Evolutionary conservation across 2,329 filamentous ascomycete genomes (phyloP).

Genomic region (Colletotrichum sp.): DNA sequence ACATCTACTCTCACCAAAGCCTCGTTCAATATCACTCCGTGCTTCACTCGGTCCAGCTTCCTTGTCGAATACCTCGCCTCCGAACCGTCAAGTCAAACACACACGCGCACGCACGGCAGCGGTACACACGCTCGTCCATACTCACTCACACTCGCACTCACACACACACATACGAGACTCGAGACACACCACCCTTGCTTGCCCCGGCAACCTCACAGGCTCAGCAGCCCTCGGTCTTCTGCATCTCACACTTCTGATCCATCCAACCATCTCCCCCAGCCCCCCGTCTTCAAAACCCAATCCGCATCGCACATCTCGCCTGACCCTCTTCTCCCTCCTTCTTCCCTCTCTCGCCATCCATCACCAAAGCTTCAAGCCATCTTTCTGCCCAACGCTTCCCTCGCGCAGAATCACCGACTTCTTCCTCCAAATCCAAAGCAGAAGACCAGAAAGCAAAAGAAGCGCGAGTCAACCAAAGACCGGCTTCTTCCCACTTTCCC

Average conservation of each 20-base stretch:
- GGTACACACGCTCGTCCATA: neutral
- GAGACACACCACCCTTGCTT: constrained; percentile 17
- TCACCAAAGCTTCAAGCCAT: constrained; percentile 20
- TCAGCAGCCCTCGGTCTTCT: constrained; percentile 4
- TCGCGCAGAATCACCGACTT: neutral
- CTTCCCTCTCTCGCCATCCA: constrained; percentile 20
- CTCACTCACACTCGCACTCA: neutral
- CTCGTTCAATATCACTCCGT: neutral
- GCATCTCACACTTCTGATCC: constrained; percentile 7
- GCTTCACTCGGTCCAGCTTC: neutral
- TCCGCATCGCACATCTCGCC: constrained; percentile 23
- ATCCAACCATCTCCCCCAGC: constrained; percentile 20
- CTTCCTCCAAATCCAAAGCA: constrained; percentile 22
- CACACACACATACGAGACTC: neutral
- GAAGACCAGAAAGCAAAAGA: constrained; percentile 22
- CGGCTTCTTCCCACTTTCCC: constrained; percentile 37
- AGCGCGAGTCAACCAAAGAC: constrained; percentile 21
- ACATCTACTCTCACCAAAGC: neutral
- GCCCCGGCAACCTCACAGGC: constrained; percentile 19
- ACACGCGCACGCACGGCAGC: neutral
- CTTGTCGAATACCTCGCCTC: neutral
- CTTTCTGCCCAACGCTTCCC: neutral
- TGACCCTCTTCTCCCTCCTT: constrained; percentile 23
- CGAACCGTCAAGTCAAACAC: neutral
- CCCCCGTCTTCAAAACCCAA: constrained; percentile 28